phyloP scores from a whole-genome alignment of 257 asterid genomes.

The Solanum clarkiae region DNA sequence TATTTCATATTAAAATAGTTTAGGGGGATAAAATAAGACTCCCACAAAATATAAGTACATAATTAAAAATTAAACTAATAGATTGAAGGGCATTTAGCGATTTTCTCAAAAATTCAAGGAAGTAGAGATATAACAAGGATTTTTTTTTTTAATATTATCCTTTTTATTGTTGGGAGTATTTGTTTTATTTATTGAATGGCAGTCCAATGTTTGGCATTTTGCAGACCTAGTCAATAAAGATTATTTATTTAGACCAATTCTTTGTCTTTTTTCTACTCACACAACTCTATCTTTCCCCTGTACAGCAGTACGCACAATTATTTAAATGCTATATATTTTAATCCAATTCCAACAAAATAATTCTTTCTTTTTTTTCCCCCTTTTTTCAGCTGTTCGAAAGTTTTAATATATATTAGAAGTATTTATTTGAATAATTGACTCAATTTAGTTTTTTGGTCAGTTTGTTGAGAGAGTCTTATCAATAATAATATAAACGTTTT shows the following conservation, averaged over 20 bases:
- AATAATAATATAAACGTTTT: background rate
- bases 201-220: background rate
- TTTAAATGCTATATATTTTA: background rate
- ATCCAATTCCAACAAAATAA: background rate
- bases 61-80: too few relatives aligned
- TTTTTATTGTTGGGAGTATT: background rate
- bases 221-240: background rate
- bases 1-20: too few relatives aligned
- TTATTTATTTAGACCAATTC: background rate
- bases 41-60: accelerated
- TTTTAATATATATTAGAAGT: background rate
- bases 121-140: too few relatives aligned
- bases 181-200: background rate
- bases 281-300: background rate
- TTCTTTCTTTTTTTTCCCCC: background rate
- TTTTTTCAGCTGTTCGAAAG: background rate
- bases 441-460: background rate
- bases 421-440: background rate
- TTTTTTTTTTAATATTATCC: too few relatives aligned
- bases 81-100: too few relatives aligned
- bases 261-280: background rate
- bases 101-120: too few relatives aligned
- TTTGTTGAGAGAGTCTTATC: background rate
- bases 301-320: background rate
- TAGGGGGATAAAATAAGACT: too few relatives aligned